Base-by-base conservation (phyloP, 2,329 filamentous ascomycete species). In the Arthroderma uncinatum region DNA sequence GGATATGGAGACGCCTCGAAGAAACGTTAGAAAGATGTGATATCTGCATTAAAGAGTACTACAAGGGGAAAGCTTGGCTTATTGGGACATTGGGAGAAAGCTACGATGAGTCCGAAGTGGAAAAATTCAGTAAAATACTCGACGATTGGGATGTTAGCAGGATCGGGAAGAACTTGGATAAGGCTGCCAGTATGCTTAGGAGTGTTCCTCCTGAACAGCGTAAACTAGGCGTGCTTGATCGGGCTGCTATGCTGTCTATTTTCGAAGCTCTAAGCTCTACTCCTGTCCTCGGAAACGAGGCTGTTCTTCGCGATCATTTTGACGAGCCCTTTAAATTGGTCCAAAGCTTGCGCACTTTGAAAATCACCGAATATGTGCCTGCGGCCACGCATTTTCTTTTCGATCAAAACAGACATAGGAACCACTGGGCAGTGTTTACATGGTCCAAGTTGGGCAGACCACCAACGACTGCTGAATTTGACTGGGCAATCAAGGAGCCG, bases 181-280 rank as follows among this genome's bases (percentile, higher is more conserved):
- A 73, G 63, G 83, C 83, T 1, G 76, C 78, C 54, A 67, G 76
- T 1, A 78, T 79, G 54, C 77, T 86, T 40, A 72, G 74, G 58
- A 70, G 70, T 10, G 68, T 78, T 6, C 75, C 80, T 1, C 74
- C 76, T 2, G 72, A 78, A 44, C 66, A 78, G 58, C 76, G 82
- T 39, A 75, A 72, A 21, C 73, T 82, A 36, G 69, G 71, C 55
- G 70, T 76, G 25, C 68, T 83, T 25, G 77, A 80, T 28, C 73
- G 79, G 1, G 75, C 81, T 28, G 82, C 88, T 5, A 80, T 94
- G 54, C 81, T 93, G 58, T 85, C 89, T 9, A 81, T 97, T 30
- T 95, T 94, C 65, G 92, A 97, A 69, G 85, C 87, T 0, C 75
- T 97, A 54, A 95, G 90, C 69, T 95, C 87, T 69, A 82, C 90